Evolutionary conservation across 2,329 filamentous ascomycete species (phyloP).

Genomic region (Pseudogymnoascus sp.): DNA sequence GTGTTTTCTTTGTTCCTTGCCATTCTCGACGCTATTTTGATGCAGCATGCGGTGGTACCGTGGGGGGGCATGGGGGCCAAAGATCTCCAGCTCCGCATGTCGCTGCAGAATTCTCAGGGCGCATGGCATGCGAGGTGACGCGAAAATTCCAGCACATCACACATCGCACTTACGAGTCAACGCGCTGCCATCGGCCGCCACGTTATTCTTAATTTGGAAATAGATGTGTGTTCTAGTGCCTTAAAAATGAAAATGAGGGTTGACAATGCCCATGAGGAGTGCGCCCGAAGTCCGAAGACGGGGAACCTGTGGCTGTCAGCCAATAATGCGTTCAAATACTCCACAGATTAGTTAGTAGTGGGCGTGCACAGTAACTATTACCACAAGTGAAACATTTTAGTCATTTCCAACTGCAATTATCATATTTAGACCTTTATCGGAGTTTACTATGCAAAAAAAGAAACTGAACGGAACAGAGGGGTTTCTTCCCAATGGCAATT

Average conservation of each 20-base stretch:
- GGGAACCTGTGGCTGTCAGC: not conserved
- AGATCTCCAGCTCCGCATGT: conserved; percentile 7
- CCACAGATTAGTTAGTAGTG: not conserved
- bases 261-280: not conserved
- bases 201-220: conserved; percentile 1
- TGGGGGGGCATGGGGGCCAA: not conserved
- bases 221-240: not conserved
- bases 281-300: not conserved
- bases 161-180: conserved; percentile 3
- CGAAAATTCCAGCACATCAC: conserved; percentile 9
- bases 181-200: not conserved
- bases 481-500: not conserved
- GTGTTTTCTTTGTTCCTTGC: not conserved
- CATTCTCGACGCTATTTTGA: not conserved
- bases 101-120: conserved; percentile 11
- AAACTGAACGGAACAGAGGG: too few species aligned
- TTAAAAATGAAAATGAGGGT: not conserved
- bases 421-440: conserved; percentile 4
- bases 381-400: not conserved
- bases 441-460: not conserved
- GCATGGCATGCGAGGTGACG: conserved; percentile 10
- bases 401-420: conserved; percentile 5
- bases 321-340: not conserved
- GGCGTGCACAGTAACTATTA: not conserved
- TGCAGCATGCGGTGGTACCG: conserved; percentile 1